Evolutionary conservation across 1,139 yeast genomes (phyloP).

Genomic region (Blastobotrys ciferrii): DNA sequence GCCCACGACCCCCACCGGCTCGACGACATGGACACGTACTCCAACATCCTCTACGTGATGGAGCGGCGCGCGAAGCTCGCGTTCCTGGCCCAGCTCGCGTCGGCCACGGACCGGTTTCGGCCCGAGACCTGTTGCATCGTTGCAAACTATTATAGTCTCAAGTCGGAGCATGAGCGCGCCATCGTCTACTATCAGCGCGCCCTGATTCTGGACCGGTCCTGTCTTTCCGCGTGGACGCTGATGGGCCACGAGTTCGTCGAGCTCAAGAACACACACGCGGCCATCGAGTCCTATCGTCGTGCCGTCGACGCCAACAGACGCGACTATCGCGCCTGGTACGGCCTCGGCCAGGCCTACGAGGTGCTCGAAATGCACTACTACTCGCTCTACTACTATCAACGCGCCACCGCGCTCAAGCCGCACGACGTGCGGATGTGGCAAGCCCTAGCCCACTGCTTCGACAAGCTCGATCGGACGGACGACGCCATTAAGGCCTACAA

Average conservation of each 20-base stretch:
- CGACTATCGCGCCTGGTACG: slow-evolving; percentile 98
- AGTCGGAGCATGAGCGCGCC: slow-evolving; percentile 92
- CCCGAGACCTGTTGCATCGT: slow-evolving; percentile 95
- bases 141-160: slow-evolving; percentile 90
- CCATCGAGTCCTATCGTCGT: slow-evolving; percentile 89
- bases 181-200: slow-evolving; percentile 92
- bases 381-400: slow-evolving; percentile 87
- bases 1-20: slow-evolving; percentile 79
- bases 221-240: slow-evolving; percentile 93
- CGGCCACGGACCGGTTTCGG: slow-evolving; percentile 78
- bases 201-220: slow-evolving; percentile 70
- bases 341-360: slow-evolving; percentile 96
- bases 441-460: slow-evolving; percentile 89
- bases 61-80: slow-evolving; percentile 84
- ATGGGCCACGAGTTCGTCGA: slow-evolving; percentile 99
- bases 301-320: slow-evolving; percentile 88
- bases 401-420: slow-evolving; percentile 87
- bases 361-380: slow-evolving; percentile 93
- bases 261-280: slow-evolving; percentile 93
- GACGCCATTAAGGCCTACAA: slow-evolving; percentile 61
- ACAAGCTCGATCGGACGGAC: slow-evolving; percentile 64
- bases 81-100: slow-evolving; percentile 80
- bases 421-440: slow-evolving; percentile 95
- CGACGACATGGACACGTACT: slow-evolving; percentile 88
- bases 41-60: slow-evolving; percentile 92